Evolutionary conservation across 352 stramenopile species (phyloP).

Genomic region (Saprolegnia diclina): DNA sequence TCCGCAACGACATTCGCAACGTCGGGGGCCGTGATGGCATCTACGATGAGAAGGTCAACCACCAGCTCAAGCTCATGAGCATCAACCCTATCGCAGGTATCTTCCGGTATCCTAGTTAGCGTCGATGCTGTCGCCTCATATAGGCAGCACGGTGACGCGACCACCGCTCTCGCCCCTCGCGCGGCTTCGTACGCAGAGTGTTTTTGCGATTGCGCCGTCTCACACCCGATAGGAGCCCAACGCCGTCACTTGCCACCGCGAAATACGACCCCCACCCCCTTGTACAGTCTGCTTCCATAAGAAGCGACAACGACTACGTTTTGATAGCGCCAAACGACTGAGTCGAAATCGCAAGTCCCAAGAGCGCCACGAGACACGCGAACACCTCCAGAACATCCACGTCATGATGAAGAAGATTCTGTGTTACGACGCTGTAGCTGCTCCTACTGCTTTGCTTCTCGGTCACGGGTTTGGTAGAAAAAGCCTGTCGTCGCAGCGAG

Average conservation of each 20-base stretch:
- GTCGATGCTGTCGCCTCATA: background rate
- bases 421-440: conserved; percentile 3
- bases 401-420: conserved; percentile 27
- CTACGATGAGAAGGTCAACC: conserved; percentile 27
- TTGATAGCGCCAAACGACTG: conserved; percentile 7
- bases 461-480: background rate
- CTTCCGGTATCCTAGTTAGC: background rate
- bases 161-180: background rate
- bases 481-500: background rate
- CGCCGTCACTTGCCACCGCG: background rate
- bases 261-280: conserved; percentile 1
- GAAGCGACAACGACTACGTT: background rate
- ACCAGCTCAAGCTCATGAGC: conserved; percentile 25
- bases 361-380: background rate
- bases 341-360: conserved; percentile 18
- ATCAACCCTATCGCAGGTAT: conserved; percentile 8
- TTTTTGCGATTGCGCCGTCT: background rate
- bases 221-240: background rate
- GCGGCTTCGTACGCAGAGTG: background rate
- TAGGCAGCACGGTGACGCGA: background rate
- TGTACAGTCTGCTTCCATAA: background rate
- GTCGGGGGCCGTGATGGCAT: conserved; percentile 21
- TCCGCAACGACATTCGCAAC: conserved; percentile 25
- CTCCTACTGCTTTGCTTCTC: no score
- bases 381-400: conserved; percentile 21